Evolutionary conservation across 768 basidiomycete species (phyloP).

Genomic region (Tricholoma terreum): DNA sequence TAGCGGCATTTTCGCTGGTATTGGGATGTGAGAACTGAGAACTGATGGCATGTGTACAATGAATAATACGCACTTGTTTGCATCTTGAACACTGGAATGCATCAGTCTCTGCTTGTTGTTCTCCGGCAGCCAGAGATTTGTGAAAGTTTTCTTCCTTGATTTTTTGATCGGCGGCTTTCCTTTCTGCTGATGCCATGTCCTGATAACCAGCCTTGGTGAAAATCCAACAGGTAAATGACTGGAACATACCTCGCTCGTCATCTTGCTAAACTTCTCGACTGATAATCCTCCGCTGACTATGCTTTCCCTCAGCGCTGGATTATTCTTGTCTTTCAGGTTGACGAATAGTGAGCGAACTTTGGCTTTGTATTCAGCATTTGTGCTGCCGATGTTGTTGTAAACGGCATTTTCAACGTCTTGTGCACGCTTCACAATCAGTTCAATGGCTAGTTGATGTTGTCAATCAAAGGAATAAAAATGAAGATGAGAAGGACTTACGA

Average conservation of each 20-base stretch:
- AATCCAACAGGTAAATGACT: not conserved
- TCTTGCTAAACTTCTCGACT: conserved; percentile 66
- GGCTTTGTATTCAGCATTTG: conserved; percentile 55
- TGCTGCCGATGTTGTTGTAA: conserved; percentile 40
- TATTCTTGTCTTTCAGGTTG: conserved; percentile 94
- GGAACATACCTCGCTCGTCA: conserved; percentile 72
- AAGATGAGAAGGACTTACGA: conserved; percentile 53
- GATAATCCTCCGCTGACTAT: conserved; percentile 81
- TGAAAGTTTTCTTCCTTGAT: conserved; percentile 86
- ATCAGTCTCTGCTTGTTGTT: conserved; percentile 92
- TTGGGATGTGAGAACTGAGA: not conserved
- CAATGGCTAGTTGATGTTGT: conserved; percentile 48
- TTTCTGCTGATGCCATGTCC: conserved; percentile 97
- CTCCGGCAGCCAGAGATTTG: conserved; percentile 85
- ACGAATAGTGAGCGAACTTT: conserved; percentile 89
- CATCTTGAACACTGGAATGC: conserved; percentile 97
- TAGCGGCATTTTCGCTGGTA: conserved; percentile 80
- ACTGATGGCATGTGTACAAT: not conserved
- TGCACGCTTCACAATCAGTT: conserved; percentile 65
- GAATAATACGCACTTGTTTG: conserved; percentile 61
- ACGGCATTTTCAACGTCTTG: conserved; percentile 71
- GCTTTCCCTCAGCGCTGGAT: conserved; percentile 80
- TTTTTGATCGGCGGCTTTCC: conserved; percentile 78
- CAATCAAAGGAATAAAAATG: not conserved
- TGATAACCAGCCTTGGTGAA: conserved; percentile 23